Conservation (phyloP, 495 filamentous ascomycete genomes). For the Cercophora newfieldiana region DNA sequence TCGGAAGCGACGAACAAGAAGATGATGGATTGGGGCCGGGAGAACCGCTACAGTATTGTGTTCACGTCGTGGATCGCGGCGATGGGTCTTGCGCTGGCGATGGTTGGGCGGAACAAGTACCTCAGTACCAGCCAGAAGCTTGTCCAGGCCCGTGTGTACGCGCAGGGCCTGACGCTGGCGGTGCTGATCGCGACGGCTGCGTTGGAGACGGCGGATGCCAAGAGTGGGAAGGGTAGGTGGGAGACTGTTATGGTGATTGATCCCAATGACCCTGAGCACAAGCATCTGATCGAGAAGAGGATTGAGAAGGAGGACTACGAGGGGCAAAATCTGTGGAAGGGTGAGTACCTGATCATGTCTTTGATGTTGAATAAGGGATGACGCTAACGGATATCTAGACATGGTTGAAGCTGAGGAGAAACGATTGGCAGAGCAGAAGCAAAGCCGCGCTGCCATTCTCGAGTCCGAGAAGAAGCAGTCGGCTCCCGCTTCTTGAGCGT, state of each 20-base stretch:
- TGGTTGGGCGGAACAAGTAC: constrained; percentile 79
- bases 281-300: constrained; percentile 70
- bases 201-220: constrained; percentile 85
- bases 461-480: constrained; percentile 20
- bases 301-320: constrained; percentile 70
- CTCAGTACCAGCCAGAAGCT: constrained; percentile 81
- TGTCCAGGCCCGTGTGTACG: constrained; percentile 96
- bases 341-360: constrained; percentile 43
- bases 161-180: constrained; percentile 90
- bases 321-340: constrained; percentile 87
- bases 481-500: not conserved
- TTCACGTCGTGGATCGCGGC: constrained; percentile 78
- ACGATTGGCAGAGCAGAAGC: constrained; percentile 59
- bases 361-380: not conserved
- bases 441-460: constrained; percentile 31
- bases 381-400: constrained; percentile 39
- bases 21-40: constrained; percentile 60
- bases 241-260: constrained; percentile 72
- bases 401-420: constrained; percentile 80
- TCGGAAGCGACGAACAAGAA: constrained; percentile 48
- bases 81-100: constrained; percentile 72
- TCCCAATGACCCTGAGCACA: constrained; percentile 68
- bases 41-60: constrained; percentile 90
- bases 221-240: constrained; percentile 71
- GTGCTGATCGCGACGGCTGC: constrained; percentile 84